Percentiles rank a stretch among this genome's conserved stretches.
Conservation (phyloP, 495 filamentous ascomycete genomes). For the Neurospora sp. region DNA sequence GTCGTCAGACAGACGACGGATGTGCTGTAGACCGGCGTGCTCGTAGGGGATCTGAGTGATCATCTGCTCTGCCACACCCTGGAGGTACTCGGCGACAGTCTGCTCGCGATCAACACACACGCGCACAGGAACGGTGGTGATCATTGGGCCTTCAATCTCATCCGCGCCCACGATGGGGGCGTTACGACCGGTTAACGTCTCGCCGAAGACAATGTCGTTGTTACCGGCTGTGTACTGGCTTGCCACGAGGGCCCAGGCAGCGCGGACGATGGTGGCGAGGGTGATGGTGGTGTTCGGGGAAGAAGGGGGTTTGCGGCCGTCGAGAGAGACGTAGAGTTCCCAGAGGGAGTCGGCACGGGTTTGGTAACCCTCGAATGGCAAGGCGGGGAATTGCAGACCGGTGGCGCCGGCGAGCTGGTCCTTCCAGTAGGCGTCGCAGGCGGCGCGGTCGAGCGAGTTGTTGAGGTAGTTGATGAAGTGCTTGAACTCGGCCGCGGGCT, state of each 20-base stretch:
- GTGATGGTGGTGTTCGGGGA: conserved; percentile 28
- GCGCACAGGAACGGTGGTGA: conserved; percentile 56
- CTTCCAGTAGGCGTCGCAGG: conserved; percentile 30
- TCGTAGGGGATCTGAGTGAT: conserved; percentile 49
- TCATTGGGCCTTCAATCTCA: conserved; percentile 47
- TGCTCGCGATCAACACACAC: conserved; percentile 27
- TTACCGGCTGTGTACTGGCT: conserved; percentile 39
- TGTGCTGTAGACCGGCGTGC: conserved; percentile 61
- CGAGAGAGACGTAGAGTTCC: conserved; percentile 39
- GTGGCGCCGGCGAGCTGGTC: conserved; percentile 39
- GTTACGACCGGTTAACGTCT: conserved; percentile 48
- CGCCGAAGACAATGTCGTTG: conserved; percentile 44
- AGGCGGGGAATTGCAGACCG: conserved; percentile 45
- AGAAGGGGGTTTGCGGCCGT: conserved; percentile 11
- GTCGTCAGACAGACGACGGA: conserved; percentile 49
- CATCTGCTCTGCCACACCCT: conserved; percentile 42
- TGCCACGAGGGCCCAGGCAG: conserved; percentile 50
- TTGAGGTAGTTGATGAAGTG: conserved; percentile 34
- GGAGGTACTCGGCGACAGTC: conserved; percentile 30
- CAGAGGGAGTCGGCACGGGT: conserved; percentile 42
- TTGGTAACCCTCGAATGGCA: conserved; percentile 45
- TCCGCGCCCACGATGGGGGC: conserved; percentile 40
- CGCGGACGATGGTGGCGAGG: conserved; percentile 48
- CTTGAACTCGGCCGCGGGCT: conserved; percentile 35
- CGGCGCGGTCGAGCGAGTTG: conserved; percentile 20